A percentile compares a stretch with the other conserved stretches of the same genome.
phyloP scores from a whole-genome alignment of 208 protist genomes.

The Acanthamoeba castellanii region DNA sequence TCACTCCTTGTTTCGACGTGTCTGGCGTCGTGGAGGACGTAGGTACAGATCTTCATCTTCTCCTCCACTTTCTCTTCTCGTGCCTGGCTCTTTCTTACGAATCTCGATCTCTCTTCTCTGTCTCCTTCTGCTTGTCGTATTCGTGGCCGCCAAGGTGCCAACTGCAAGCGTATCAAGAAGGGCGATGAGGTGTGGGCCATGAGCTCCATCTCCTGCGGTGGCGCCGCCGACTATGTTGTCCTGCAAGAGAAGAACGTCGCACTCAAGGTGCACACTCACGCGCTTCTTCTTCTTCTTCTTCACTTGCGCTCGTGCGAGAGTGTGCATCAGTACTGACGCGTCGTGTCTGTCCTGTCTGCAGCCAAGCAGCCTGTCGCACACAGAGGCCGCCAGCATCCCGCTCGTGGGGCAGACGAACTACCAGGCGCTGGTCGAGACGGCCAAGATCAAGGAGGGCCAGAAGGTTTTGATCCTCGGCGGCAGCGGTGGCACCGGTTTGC shows the following conservation, averaged over 20 bases:
- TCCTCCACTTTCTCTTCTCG: background rate
- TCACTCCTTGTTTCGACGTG: background rate
- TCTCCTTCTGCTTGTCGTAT: too few relatives aligned
- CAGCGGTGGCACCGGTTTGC: conserved; percentile 14
- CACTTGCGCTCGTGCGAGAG: background rate
- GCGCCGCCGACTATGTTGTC: background rate
- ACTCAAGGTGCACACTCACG: background rate
- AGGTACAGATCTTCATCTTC: background rate
- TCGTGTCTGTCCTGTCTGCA: background rate
- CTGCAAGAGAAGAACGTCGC: conserved; percentile 2
- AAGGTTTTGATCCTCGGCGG: conserved; percentile 35
- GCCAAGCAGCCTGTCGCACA: conserved; percentile 22
- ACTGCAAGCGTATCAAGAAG: conserved; percentile 27
- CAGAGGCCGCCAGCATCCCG: conserved; percentile 38
- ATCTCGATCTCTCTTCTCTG: too few relatives aligned
- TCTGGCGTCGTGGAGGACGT: conserved; percentile 25
- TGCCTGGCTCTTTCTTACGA: background rate
- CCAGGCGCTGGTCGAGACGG: background rate
- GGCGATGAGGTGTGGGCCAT: conserved; percentile 44
- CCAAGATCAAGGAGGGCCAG: conserved; percentile 33
- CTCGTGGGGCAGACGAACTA: conserved; percentile 16
- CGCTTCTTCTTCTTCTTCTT: background rate
- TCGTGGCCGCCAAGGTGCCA: background rate
- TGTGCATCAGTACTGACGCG: background rate
- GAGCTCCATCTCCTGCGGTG: background rate